Conservation (phyloP, 345 rosid genomes). For the Eucalyptus tenuipes region DNA sequence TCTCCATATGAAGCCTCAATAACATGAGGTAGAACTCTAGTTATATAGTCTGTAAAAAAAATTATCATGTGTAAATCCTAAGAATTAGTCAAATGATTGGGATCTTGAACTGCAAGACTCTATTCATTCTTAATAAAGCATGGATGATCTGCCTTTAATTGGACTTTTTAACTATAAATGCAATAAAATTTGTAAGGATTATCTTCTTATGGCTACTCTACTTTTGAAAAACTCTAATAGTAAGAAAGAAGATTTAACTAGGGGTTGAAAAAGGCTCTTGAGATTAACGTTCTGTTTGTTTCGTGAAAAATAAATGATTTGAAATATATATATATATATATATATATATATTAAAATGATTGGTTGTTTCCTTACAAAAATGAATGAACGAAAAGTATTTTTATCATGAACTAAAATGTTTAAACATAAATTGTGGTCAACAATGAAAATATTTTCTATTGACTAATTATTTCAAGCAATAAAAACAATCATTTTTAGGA, state of each 20-base stretch:
- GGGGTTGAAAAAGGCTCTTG: background rate
- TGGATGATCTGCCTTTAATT: background rate
- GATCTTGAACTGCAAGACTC: background rate
- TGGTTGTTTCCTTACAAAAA: background rate
- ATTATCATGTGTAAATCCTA: constrained; percentile 1
- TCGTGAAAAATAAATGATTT: background rate
- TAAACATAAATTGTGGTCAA: background rate
- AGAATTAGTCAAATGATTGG: background rate
- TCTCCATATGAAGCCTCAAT: background rate
- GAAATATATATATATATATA: background rate
- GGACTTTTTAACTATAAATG: background rate
- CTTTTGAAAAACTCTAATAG: background rate
- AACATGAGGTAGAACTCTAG: constrained; percentile 1
- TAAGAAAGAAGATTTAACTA: background rate
- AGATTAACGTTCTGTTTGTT: background rate
- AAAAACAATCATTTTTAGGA: background rate
- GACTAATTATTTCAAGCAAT: background rate
- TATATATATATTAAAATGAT: background rate
- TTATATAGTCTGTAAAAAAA: background rate
- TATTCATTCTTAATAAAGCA: background rate
- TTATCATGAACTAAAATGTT: too few relatives aligned
- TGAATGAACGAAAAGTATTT: accelerated
- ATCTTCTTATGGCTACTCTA: background rate
- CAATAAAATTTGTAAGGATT: background rate
- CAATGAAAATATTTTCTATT: background rate